A percentile compares a stretch with the other conserved stretches of the same genome.
Conservation (phyloP, 129 eudicot genomes). For the Pulicaria dysenterica region DNA sequence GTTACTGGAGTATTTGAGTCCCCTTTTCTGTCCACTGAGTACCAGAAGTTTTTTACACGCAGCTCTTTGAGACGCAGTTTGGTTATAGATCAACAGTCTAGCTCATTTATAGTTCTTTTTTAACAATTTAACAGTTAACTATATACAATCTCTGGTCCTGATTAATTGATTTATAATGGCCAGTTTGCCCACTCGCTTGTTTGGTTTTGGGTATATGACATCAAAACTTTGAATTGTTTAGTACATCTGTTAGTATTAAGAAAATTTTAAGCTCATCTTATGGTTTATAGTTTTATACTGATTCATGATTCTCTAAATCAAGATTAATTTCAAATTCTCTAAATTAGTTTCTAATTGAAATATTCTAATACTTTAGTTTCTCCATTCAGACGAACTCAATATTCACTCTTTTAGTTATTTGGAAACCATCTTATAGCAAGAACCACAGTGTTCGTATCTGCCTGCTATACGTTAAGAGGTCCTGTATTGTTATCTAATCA, state of each 20-base stretch:
- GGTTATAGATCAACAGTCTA: not conserved
- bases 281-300: not conserved
- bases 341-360: not conserved
- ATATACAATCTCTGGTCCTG: not conserved
- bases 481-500: not conserved
- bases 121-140: not conserved
- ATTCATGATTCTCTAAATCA: not conserved
- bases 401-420: constrained; percentile 9
- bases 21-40: no score
- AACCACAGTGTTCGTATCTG: not conserved
- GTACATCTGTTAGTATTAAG: not conserved
- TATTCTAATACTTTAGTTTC: not conserved
- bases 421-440: constrained; percentile 7
- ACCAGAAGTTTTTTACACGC: not conserved
- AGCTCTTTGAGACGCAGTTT: constrained; percentile 9
- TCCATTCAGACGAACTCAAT: not conserved
- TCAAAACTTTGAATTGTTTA: constrained; percentile 5
- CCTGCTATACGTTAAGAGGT: constrained; percentile 9
- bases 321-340: not conserved
- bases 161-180: not conserved
- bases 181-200: not conserved
- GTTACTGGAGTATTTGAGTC: no score
- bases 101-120: constrained; percentile 4
- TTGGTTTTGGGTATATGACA: not conserved
- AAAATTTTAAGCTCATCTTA: constrained; percentile 8